Base-by-base conservation (phyloP, 345 rosid species). In the Eutrema heterophyllum region DNA sequence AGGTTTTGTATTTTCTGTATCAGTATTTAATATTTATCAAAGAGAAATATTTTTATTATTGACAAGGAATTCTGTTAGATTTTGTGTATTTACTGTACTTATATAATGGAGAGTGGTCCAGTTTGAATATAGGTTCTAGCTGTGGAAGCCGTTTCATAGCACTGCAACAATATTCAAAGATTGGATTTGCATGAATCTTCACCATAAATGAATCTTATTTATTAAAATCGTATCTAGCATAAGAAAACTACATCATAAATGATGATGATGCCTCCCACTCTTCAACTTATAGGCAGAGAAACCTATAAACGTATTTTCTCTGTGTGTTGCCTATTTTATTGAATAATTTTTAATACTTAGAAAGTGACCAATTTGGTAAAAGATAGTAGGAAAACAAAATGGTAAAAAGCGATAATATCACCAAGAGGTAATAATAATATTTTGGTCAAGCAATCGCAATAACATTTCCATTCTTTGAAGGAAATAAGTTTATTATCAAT, bases 111-210 rank as follows among this genome's bases (percentile, higher is more conserved):
- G 54, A 54, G 70, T 52, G 54, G 76, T 63, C 70, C 62, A 43
- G 18, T 55, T 54, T 73, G 56, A 53, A n/a, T 56, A 39, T 9
- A 46, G 65, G 66, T 55, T 38, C 13, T 64, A 73, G 65, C 35
- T 56, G 58, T 46, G 70, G 54, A 63, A 40, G 76, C 60, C 35
- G 52, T 35, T 39, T 45, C 36, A 56, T 56, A 73, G 72, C 59
- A 38, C 60, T 74, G 66, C 59, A 39, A 46, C 41, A 32, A 29
- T 57, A 57, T 35, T 74, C 55, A 66, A 57, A 48, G 72, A 66
- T 38, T 74, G 50, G 72, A 74, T 66, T 56, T 73, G 57, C 26
- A 66, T 66, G 67, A 56, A 74, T 74, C 78, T 74, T 73, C 21
- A 44, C 72, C 66, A 38, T 74, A 48, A 66, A 66, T 74, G 66